phyloP scores from a whole-genome alignment of 2,329 filamentous ascomycete genomes.

The Coleophoma crateriformis region DNA sequence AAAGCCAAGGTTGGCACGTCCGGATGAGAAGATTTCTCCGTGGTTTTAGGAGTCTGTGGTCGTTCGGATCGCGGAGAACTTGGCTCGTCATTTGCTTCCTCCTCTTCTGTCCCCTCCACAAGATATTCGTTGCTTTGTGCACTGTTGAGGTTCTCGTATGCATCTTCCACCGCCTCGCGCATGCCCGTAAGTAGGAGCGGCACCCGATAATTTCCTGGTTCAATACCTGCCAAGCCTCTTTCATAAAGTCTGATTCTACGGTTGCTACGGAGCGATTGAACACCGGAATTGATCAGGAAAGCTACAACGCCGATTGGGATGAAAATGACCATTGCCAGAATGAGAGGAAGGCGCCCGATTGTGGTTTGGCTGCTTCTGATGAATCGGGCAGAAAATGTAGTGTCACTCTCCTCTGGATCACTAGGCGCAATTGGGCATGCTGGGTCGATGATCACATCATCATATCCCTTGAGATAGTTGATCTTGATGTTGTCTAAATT shows the following conservation, averaged over 20 bases:
- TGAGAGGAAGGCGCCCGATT: slow-evolving; percentile 49
- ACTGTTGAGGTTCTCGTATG: slow-evolving; percentile 24
- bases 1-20: slow-evolving; percentile 67
- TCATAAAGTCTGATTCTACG: slow-evolving; percentile 74
- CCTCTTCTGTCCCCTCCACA: slow-evolving; percentile 46
- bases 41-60: slow-evolving; percentile 4
- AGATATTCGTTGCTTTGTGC: slow-evolving; percentile 61
- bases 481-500: slow-evolving; percentile 62
- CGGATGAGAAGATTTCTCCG: slow-evolving; percentile 13
- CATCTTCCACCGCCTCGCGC: slow-evolving; percentile 67
- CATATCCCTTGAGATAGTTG: slow-evolving; percentile 70
- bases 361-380: slow-evolving; percentile 25
- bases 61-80: slow-evolving; percentile 9
- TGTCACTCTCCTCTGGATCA: slow-evolving; percentile 28
- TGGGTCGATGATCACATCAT: slow-evolving; percentile 69
- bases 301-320: slow-evolving; percentile 66
- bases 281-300: slow-evolving; percentile 69
- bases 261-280: slow-evolving; percentile 72
- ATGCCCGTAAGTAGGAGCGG: slow-evolving; percentile 72
- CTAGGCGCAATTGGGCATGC: slow-evolving; percentile 48
- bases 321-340: slow-evolving; percentile 61
- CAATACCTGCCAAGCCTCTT: slow-evolving; percentile 60
- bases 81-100: slow-evolving; percentile 25
- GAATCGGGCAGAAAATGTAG: slow-evolving; percentile 15
- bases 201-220: slow-evolving; percentile 66